These are phyloP conservation scores for Agaricus bisporus DNA, from an alignment of 768 basidiomycete genomes.

Conservation along the genomic window DNA sequence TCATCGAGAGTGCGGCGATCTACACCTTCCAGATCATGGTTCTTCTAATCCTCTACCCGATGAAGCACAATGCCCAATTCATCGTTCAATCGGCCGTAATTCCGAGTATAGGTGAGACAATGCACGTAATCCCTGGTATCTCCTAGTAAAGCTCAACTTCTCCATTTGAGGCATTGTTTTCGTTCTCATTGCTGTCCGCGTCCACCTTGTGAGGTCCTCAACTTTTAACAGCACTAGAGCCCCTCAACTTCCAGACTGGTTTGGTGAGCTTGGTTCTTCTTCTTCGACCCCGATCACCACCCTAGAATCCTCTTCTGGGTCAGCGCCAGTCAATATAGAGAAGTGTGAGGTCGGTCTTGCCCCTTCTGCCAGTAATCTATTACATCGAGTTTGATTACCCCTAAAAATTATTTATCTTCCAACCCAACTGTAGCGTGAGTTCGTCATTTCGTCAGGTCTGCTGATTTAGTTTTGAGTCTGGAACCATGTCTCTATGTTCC, in stretches of 20 bases:
- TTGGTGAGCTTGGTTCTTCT: conserved; percentile 3
- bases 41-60: conserved; percentile 21
- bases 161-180: conserved; percentile 23
- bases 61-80: conserved; percentile 19
- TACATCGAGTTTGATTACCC: neutral
- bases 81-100: conserved; percentile 21
- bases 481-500: no score
- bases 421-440: neutral
- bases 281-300: neutral
- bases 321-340: neutral
- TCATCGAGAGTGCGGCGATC: conserved; percentile 26
- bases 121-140: neutral
- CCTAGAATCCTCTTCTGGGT: neutral
- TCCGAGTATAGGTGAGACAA: conserved; percentile 24
- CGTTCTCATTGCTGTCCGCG: conserved; percentile 22
- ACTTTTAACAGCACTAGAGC: conserved; percentile 13
- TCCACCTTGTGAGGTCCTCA: conserved; percentile 18
- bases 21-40: conserved; percentile 23
- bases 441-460: neutral
- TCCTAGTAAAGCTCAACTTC: neutral
- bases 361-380: conserved; percentile 6
- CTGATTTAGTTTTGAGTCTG: no score
- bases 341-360: neutral
- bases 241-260: conserved; percentile 16
- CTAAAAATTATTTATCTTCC: neutral